phyloP scores from a whole-genome alignment of 306 rosid species.

The Quercus engelmannii region DNA sequence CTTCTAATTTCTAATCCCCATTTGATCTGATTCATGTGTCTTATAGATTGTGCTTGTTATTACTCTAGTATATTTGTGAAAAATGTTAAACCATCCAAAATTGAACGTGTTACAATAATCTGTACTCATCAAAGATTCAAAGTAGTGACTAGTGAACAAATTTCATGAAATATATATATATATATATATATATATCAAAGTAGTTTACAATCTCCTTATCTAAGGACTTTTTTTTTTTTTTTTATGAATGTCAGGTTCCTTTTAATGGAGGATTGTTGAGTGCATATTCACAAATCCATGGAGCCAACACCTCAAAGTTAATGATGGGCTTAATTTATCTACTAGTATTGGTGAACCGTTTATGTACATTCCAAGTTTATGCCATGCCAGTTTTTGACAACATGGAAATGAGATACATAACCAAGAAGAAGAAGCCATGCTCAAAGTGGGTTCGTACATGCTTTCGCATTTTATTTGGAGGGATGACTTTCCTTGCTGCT shows the following conservation, averaged over 20 bases:
- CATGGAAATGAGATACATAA: conserved; percentile 40
- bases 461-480: conserved; percentile 52
- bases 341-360: conserved; percentile 32
- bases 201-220: no score
- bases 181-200: no score
- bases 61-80: no score
- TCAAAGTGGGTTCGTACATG: conserved; percentile 25
- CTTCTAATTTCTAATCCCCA: no score
- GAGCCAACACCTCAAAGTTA: conserved; percentile 31
- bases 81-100: no score
- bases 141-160: no score
- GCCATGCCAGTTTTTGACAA: conserved; percentile 64
- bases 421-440: conserved; percentile 41
- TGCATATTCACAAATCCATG: conserved; percentile 33
- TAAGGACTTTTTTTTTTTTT: no score
- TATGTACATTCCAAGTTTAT: conserved; percentile 57
- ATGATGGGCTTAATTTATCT: conserved; percentile 41
- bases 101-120: no score
- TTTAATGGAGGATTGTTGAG: conserved; percentile 28
- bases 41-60: no score
- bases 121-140: no score
- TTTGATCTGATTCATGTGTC: no score
- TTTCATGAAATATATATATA: no score
- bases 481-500: conserved; percentile 36
- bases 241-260: conserved; percentile 34